Evolutionary conservation across 176 grass and related monocot species (phyloP), one percentile per base, ranked within the genome.

Genomic region (Musa schizocarpa): DNA sequence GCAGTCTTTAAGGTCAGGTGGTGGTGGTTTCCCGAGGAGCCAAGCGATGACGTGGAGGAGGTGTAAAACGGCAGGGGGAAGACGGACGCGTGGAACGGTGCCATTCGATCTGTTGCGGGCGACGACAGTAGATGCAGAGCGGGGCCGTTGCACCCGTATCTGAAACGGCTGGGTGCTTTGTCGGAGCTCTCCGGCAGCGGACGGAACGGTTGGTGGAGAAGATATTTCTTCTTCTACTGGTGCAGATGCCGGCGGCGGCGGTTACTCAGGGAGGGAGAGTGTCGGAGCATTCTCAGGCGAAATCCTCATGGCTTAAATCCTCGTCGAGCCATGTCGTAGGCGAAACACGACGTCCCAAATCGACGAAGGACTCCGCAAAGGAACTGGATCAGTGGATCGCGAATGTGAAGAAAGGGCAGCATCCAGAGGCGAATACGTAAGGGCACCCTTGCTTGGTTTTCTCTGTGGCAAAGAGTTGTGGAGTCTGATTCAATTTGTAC

Each of bases 321-420:
- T 27, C 26, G 1, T 27, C 26, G 26, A 27, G 2, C 26, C 26
- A 27, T 27, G 26, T 27, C 1, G 26, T 2, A 27, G 26, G 26
- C 26, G 26, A 27, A 27, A 27, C 26, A 27, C 26, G 26, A 27
- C 26, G 26, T 9, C 14, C 50, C 68, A 43, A 70, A 65, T 50
- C 68, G 68, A n/a, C 17, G 68, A 19, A 9, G 16, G 68, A 50
- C 17, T 70, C n/a, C n/a, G 71, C 12, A 11, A 77, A 65, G 74
- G 74, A 77, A 34, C 52, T 77, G 75, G 75, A 77, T 77, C 75
- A 51, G 43, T 77, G 75, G 75, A 77, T 77, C 49, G 52, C 75
- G 11, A 77, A 77, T 59, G 75, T 77, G 43, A 66, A 77, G 61
- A 61, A 65, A 51, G 75, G 75, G 1, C 48, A 77, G 43, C 75